Conservation (phyloP, 352 stramenopile genomes). For the Salisapilia sapeloensis region DNA sequence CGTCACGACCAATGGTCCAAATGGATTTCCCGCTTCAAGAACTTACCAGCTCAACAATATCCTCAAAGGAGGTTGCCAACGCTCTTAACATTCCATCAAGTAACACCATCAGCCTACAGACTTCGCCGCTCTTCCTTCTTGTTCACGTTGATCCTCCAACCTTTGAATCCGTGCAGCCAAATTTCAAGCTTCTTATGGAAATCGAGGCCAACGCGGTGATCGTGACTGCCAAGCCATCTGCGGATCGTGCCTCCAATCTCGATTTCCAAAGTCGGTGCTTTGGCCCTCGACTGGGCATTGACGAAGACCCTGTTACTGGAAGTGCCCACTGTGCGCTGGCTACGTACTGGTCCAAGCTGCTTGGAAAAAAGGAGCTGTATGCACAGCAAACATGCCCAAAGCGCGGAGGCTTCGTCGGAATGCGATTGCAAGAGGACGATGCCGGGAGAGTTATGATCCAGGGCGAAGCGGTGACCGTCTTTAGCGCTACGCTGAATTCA, state of each 20-base stretch:
- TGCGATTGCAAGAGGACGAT: slow-evolving; percentile 14
- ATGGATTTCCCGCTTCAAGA: slow-evolving; percentile 41
- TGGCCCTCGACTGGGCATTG: slow-evolving; percentile 65
- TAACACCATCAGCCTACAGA: slow-evolving; percentile 6
- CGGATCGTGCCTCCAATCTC: slow-evolving; percentile 6
- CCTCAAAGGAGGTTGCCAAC: slow-evolving; percentile 4
- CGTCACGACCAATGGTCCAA: slow-evolving; percentile 11
- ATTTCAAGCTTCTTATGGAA: slow-evolving; percentile 10
- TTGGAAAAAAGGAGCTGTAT: slow-evolving; percentile 20
- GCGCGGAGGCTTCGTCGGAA: slow-evolving; percentile 18
- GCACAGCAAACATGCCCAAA: slow-evolving; percentile 24
- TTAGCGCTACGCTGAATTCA: slow-evolving; percentile 12
- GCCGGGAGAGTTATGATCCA: slow-evolving; percentile 23
- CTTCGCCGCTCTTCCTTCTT: slow-evolving; percentile 5
- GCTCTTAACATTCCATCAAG: slow-evolving; percentile 4
- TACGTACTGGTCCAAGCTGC: slow-evolving; percentile 57
- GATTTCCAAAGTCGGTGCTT: slow-evolving; percentile 79
- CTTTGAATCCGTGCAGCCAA: slow-evolving; percentile 6
- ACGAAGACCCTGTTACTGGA: slow-evolving; percentile 90
- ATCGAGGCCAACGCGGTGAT: slow-evolving; percentile 14
- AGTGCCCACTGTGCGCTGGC: slow-evolving; percentile 81
- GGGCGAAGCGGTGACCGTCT: slow-evolving; percentile 13
- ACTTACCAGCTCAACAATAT: slow-evolving; percentile 1
- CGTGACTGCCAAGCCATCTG: slow-evolving; percentile 9
- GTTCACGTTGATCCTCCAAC: slow-evolving; percentile 8